Evolutionary conservation across 352 stramenopile species (phyloP), one percentile per base, ranked within the genome.

Genomic region (Phytophthora hybrid): DNA sequence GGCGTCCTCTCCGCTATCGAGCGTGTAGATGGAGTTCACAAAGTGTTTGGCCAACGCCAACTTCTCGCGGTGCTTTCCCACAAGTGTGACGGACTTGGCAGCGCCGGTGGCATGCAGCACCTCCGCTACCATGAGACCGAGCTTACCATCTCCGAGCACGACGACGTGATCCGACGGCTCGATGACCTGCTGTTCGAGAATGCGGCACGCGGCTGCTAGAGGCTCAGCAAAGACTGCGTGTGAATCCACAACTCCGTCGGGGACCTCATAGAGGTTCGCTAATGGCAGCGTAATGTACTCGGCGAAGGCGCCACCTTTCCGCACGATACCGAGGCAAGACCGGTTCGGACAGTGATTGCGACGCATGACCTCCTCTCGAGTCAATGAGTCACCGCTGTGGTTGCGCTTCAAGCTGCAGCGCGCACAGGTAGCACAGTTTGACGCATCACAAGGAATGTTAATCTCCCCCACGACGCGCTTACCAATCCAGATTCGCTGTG

Each of bases 391-490:
- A 6, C 58, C 31, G 13, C 39, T 70, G 46, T 54, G 26, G 19
- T 49, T 71, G 23, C 32, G 52, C 44, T 73, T 71, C 18, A 63
- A 16, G 58, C 44, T 65, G 55, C 73, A 75, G 51, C 64, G 58
- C 5, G 64, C 56, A 60, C 79, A 85, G 31, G 64, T 82, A 13
- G 19, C 41, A 70, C 89, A 96, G 10, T 86, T 82, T 14, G 65
- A 63, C 49, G 83, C 72, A 21, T 88, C 80, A 65, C 92, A 98
- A 23, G 89, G 85, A 56, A 98, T 75, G 72, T 98, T 98, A 56
- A 98, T 97, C 76, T 98, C 94, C 18, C 89, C 94, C 29, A 97
- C 94, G 26, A 98, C 92, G 32, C 94, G 90, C 69, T 94, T 85
- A 18, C 87, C 86, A 0, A 97, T 60, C 88, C 85, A 89, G 21